A percentile compares a stretch with the other conserved stretches of the same genome.
Conservation (phyloP, 208 protist genomes). For the Trypanosoma congolense region DNA sequence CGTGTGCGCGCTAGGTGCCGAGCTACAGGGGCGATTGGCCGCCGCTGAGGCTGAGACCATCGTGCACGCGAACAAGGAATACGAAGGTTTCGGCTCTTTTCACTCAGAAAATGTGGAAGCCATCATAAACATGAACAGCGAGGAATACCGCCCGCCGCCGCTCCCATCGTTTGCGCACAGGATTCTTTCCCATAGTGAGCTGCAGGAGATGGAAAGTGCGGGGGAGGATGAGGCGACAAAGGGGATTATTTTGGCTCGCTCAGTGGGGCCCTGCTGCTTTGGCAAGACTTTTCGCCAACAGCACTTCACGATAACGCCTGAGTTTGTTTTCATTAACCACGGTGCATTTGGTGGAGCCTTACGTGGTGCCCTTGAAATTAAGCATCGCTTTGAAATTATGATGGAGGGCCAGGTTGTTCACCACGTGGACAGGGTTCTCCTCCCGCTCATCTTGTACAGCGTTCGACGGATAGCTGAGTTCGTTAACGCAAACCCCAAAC, state of each 20-base stretch:
- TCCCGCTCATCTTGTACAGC: conserved; percentile 81
- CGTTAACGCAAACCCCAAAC: conserved; percentile 55
- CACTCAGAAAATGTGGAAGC: conserved; percentile 90
- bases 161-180: conserved; percentile 43
- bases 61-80: conserved; percentile 31
- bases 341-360: conserved; percentile 88
- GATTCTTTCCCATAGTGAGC: conserved; percentile 35
- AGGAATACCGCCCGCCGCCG: conserved; percentile 44
- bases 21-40: conserved; percentile 26
- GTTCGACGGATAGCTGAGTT: conserved; percentile 66
- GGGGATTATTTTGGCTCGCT: conserved; percentile 4
- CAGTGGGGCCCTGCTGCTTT: conserved; percentile 20
- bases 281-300: conserved; percentile 41
- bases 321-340: conserved; percentile 89
- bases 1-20: neutral
- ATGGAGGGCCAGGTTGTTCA: conserved; percentile 81
- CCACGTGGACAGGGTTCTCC: conserved; percentile 83
- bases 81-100: conserved; percentile 90
- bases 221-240: conserved; percentile 18
- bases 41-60: conserved; percentile 21
- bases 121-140: conserved; percentile 38
- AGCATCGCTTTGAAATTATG: conserved; percentile 65
- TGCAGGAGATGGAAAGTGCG: conserved; percentile 12
- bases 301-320: conserved; percentile 64
- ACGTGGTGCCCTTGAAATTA: conserved; percentile 56